phyloP scores from a whole-genome alignment of 768 basidiomycete species.

The Pholiota molesta region DNA sequence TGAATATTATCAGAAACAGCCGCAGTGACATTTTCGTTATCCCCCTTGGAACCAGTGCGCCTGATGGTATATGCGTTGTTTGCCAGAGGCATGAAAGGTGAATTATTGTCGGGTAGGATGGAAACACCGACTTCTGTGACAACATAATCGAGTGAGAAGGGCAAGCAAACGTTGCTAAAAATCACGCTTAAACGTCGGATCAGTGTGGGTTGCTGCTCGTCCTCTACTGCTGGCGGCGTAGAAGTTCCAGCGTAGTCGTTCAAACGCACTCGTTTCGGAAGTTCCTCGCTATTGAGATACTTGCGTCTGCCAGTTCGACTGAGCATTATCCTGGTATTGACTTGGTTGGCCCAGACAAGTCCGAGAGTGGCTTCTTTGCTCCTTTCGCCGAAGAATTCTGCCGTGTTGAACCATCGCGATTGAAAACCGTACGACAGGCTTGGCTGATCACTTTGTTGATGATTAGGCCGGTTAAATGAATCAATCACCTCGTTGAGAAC shows the following conservation, averaged over 20 bases:
- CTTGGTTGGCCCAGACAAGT: slow-evolving; percentile 91
- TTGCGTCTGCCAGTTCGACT: slow-evolving; percentile 73
- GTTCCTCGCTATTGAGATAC: slow-evolving; percentile 44
- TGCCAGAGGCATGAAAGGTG: not conserved
- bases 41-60: not conserved
- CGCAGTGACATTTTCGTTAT: not conserved
- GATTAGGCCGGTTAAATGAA: slow-evolving; percentile 50
- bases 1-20: not conserved
- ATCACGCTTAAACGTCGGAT: slow-evolving; percentile 77
- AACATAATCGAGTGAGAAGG: slow-evolving; percentile 74
- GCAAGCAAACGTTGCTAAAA: slow-evolving; percentile 66
- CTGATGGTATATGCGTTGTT: slow-evolving; percentile 8
- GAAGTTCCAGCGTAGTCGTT: not conserved
- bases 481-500: slow-evolving; percentile 91
- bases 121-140: slow-evolving; percentile 64
- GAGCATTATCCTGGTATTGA: slow-evolving; percentile 86
- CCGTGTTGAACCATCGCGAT: slow-evolving; percentile 74
- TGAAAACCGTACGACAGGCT: slow-evolving; percentile 72
- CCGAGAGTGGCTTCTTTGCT: slow-evolving; percentile 84
- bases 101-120: slow-evolving; percentile 16
- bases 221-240: not conserved
- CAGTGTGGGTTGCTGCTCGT: slow-evolving; percentile 48
- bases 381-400: slow-evolving; percentile 58
- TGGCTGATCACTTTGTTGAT: slow-evolving; percentile 23
- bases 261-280: slow-evolving; percentile 29